Evolutionary conservation across 2,329 filamentous ascomycete species (phyloP).

Genomic region (Cordyceps cateniannulata): DNA sequence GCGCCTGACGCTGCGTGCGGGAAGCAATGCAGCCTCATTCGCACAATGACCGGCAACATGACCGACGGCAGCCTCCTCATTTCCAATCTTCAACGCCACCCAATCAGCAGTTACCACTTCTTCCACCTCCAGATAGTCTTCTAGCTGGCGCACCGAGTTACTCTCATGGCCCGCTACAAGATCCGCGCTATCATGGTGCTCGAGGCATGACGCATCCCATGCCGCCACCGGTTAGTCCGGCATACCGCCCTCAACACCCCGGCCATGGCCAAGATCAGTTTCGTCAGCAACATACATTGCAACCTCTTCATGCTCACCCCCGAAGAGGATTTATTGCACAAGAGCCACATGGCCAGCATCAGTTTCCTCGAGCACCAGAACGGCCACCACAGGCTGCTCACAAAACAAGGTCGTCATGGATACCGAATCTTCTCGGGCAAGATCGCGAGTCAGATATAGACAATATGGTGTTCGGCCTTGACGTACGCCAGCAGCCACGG

Average conservation of each 20-base stretch:
- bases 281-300: neutral
- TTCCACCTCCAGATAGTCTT: constrained; percentile 22
- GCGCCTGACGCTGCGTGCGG: constrained; percentile 2
- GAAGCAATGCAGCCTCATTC: constrained; percentile 11
- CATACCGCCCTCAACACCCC: neutral
- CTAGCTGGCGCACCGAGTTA: constrained; percentile 17
- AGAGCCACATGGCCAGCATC: constrained; percentile 9
- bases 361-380: neutral
- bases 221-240: neutral
- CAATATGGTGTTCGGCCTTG: constrained; percentile 24
- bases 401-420: constrained; percentile 10
- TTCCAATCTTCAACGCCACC: constrained; percentile 2
- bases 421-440: constrained; percentile 23
- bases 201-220: neutral
- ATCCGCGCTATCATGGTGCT: neutral
- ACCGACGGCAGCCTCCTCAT: neutral
- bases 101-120: constrained; percentile 22
- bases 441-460: constrained; percentile 16
- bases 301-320: neutral
- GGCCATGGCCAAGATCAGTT: neutral
- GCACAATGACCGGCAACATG: constrained; percentile 10
- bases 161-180: neutral
- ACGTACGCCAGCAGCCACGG: constrained; percentile 68
- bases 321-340: neutral
- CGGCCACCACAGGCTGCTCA: neutral